Base-by-base conservation (phyloP, 805 yeast genomes). In the Brettanomyces naardenensis region DNA sequence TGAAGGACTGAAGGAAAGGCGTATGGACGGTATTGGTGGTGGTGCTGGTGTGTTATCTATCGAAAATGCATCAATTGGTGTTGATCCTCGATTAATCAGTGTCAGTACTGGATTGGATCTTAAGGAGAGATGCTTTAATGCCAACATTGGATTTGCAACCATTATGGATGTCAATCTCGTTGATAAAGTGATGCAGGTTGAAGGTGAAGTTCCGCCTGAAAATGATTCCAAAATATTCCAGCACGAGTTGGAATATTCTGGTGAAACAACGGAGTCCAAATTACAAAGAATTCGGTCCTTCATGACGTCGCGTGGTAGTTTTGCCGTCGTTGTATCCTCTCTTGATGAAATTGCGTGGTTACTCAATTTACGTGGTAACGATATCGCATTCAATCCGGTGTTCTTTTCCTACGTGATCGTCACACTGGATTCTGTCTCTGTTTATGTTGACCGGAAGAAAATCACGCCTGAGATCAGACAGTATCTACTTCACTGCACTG, bases 331-430 rank as follows among this genome's bases (percentile, higher is more conserved):
- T 11, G 65, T 85, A 3, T 54, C 53, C 13, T 53, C 53, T 35
- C 55, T 72, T 41, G 78, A 72, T 48, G 75, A 71, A 44, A 59
- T 71, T 40, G 77, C 77, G 4, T 72, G 77, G 77, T 48, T 69
- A 21, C 53, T 72, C 42, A 73, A 73, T 44, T 54, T 73, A 39
- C 58, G 80, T 42, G 79, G 78, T 13, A 44, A 49, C 18, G 97
- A 90, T 56, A 80, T 90, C 41, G 80, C 79, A 4, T 90, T 71
- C 54, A 80, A 81, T 51, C 97, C 97, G 0, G 90, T 88, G 2
- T 92, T 90, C 56, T 87, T 78, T 59, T 67, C 89, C 6, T 83
- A 78, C 49, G 64, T 75, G 2, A 54, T 71, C 1, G 64, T 79
- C 18, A 63, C 69, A 6, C 52, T 49, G 4, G 62, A 60, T 33